Conservation (phyloP, 2,329 filamentous ascomycete genomes). For the Blastomyces emzantsi region DNA sequence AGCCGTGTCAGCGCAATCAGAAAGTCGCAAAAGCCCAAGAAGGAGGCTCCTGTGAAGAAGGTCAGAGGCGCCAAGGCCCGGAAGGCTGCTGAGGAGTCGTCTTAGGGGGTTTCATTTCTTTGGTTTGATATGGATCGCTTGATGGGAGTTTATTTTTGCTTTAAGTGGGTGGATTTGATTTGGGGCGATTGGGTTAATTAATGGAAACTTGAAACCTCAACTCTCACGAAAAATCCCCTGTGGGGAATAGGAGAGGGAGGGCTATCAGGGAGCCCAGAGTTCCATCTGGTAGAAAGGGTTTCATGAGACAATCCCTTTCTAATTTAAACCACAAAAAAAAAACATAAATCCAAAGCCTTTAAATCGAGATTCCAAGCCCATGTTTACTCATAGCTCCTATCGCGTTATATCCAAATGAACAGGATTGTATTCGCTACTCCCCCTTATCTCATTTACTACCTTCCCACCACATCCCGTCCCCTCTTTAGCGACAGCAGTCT, state of each 20-base stretch:
- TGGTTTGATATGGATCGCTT: background rate
- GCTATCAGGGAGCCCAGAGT: background rate
- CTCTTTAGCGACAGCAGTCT: too few relatives aligned
- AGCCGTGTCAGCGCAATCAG: slow-evolving; percentile 80
- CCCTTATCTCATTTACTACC: too few relatives aligned
- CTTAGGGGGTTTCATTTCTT: background rate
- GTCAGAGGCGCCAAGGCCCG: slow-evolving; percentile 67
- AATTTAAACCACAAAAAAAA: background rate
- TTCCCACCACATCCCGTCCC: background rate
- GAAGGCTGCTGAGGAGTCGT: slow-evolving; percentile 47
- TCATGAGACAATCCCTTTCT: background rate
- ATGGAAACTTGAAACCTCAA: too few relatives aligned
- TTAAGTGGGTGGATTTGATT: background rate
- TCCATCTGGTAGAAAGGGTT: background rate
- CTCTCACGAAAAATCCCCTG: too few relatives aligned
- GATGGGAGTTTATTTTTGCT: background rate
- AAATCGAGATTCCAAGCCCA: background rate
- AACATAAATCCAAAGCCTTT: background rate
- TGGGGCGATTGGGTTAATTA: too few relatives aligned
- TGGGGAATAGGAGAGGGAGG: background rate
- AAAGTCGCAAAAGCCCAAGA: slow-evolving; percentile 66
- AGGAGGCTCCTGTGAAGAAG: slow-evolving; percentile 66
- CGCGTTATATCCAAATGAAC: background rate
- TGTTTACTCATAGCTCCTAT: background rate
- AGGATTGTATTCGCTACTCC: background rate